Conservation (phyloP, 805 yeast genomes). For the Zygosaccharomyces bisporus region DNA sequence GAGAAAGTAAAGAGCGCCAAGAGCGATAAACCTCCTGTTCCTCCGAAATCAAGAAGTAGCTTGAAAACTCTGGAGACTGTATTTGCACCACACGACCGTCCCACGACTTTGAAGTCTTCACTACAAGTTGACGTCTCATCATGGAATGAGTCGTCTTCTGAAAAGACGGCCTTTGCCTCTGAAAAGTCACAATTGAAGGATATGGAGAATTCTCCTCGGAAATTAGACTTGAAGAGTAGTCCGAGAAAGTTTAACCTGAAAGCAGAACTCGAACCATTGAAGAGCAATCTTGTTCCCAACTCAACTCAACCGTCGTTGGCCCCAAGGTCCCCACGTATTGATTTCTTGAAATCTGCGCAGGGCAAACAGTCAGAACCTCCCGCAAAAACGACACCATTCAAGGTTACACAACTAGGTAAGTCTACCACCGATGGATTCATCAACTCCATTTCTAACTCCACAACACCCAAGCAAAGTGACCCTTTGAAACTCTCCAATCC, state of each 20-base stretch:
- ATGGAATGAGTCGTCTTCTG: neutral
- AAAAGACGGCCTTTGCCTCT: neutral
- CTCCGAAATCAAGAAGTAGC: constrained; percentile 7
- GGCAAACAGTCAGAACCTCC: constrained; percentile 6
- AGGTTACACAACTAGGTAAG: neutral
- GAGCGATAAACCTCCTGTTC: constrained; percentile 10
- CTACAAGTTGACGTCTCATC: too few species aligned
- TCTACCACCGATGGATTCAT: neutral
- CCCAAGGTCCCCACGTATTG: constrained; percentile 10
- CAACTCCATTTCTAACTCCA: neutral
- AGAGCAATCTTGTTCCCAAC: neutral
- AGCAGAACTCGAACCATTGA: neutral
- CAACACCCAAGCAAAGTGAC: neutral
- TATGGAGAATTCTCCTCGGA: neutral
- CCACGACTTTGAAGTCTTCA: too few species aligned
- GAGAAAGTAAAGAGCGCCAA: neutral
- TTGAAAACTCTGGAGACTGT: neutral
- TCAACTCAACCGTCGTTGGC: neutral
- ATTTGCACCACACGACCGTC: too few species aligned
- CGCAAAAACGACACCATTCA: neutral
- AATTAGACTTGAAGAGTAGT: neutral
- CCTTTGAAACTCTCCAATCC: neutral
- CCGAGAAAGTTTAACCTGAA: neutral
- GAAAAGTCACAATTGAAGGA: neutral
- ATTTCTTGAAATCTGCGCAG: constrained; percentile 26